These are phyloP conservation scores for Leccinum variicolor DNA, from an alignment of 768 basidiomycete species.

Conservation along the genomic window DNA sequence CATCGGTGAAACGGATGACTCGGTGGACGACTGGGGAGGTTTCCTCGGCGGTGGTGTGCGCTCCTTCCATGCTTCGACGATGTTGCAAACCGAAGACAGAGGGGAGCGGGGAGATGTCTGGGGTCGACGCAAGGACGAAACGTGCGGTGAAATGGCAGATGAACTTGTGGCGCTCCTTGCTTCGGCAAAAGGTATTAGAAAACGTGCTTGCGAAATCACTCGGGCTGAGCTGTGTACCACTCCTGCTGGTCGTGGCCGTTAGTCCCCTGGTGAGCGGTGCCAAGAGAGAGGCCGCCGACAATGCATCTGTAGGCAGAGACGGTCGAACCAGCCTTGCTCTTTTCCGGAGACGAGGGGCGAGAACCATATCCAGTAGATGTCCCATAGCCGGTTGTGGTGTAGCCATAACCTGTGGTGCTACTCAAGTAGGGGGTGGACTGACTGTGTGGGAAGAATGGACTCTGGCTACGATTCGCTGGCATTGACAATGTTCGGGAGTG, in stretches of 20 bases:
- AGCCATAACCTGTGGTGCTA: slow-evolving; percentile 34
- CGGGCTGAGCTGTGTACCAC: slow-evolving; percentile 33
- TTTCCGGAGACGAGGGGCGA: slow-evolving; percentile 47
- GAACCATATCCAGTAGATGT: slow-evolving; percentile 34
- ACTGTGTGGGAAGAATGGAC: slow-evolving; percentile 28
- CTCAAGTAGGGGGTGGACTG: slow-evolving; percentile 41
- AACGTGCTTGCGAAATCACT: slow-evolving; percentile 37
- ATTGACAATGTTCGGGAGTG: slow-evolving; percentile 56
- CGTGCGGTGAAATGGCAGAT: slow-evolving; percentile 39
- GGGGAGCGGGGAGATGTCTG: slow-evolving; percentile 71
- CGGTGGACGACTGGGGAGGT: slow-evolving; percentile 32
- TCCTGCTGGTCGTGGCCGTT: slow-evolving; percentile 14
- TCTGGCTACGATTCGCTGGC: slow-evolving; percentile 37
- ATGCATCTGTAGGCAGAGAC: slow-evolving; percentile 25
- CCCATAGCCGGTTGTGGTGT: slow-evolving; percentile 32
- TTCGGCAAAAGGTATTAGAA: slow-evolving; percentile 39
- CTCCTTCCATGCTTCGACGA: slow-evolving; percentile 80
- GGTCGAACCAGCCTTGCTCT: slow-evolving; percentile 36
- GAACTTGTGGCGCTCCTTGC: slow-evolving; percentile 24
- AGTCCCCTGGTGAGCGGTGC: slow-evolving; percentile 44
- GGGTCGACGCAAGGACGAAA: slow-evolving; percentile 56
- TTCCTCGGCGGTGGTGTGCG: slow-evolving; percentile 49
- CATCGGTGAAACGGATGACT: slow-evolving; percentile 39
- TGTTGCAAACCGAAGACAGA: slow-evolving; percentile 69
- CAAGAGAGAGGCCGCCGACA: slow-evolving; percentile 41